Evolutionary conservation across 495 filamentous ascomycete species (phyloP), one percentile per base, ranked within the genome.

Genomic region (Trichoderma asperelloides): DNA sequence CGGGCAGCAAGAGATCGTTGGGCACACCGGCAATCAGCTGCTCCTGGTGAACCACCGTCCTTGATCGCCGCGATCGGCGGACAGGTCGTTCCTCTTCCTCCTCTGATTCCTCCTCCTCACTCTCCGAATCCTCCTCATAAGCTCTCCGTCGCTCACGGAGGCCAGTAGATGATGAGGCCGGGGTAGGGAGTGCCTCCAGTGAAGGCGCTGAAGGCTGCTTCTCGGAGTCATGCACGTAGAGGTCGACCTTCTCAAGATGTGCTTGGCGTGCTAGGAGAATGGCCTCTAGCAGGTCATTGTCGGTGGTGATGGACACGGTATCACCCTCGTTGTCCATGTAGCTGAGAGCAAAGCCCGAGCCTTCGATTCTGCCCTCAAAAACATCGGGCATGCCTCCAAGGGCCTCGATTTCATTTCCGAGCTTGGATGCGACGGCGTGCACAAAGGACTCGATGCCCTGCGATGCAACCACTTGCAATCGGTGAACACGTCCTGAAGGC

Each of bases 301-400:
- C 93, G 0, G 93, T 97, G 30, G 96, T 99, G 75, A 99, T 96
- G 62, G 93, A 96, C 25, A 99, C 95, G 11, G 94, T 93, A 73
- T 99, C 95, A 47, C 95, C 96, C 72, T 99, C 95, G 70, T 97
- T 93, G 75, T 99, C 95, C 65, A 98, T 81, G 74, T 98, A 99
- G 82, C 93, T 97, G 68, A 99, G 79, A 49, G 96, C 95, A 74
- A 91, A 98, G 28, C 95, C 95, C n/a, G 86, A 85, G 49, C 86
- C 82, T 41, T 88, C 86, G 37, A 98, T 82, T 71, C 85, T 88
- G 57, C 93, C 95, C 21, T 96, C 91, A 63, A 89, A 85, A 63
- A 90, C 85, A 3, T 76, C 83, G 2, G 94, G 87, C 49, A 85
- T 83, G 45, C 95, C 95, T 40, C 95, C 96, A 71, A 99, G 89